These are phyloP conservation scores for Rickenella mellea DNA, from an alignment of 768 basidiomycete species.

Conservation along the genomic window DNA sequence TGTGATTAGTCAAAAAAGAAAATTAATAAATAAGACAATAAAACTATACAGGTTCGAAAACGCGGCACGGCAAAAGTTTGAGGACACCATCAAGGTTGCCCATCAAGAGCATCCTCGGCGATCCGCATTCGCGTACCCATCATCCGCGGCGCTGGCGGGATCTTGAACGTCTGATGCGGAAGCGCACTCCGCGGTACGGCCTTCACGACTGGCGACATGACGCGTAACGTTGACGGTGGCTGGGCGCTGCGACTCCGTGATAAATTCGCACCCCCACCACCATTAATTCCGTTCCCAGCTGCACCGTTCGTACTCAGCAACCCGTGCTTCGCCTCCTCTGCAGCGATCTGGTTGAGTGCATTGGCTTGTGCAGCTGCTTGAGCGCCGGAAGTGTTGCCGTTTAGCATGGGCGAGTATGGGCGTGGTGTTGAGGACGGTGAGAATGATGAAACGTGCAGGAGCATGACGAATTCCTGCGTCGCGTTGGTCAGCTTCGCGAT, in stretches of 20 bases:
- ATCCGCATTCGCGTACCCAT: background rate
- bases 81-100: too few species aligned
- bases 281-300: too few species aligned
- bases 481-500: constrained; percentile 73
- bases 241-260: constrained; percentile 53
- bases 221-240: constrained; percentile 29
- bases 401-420: constrained; percentile 52
- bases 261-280: constrained; percentile 40
- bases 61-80: too few species aligned
- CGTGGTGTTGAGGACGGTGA: constrained; percentile 47
- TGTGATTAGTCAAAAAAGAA: too few species aligned
- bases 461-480: constrained; percentile 80
- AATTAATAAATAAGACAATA: too few species aligned
- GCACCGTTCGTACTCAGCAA: too few species aligned
- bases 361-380: constrained; percentile 16
- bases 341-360: constrained; percentile 20
- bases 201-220: constrained; percentile 18
- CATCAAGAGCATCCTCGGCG: too few species aligned
- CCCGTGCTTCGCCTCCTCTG: background rate
- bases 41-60: background rate
- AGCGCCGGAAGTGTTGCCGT: constrained; percentile 1
- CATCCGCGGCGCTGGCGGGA: constrained; percentile 22
- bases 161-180: constrained; percentile 37
- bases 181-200: constrained; percentile 47
- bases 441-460: constrained; percentile 79